Conservation (phyloP, 2,329 filamentous ascomycete genomes). For the Chaetomium olivaceum region DNA sequence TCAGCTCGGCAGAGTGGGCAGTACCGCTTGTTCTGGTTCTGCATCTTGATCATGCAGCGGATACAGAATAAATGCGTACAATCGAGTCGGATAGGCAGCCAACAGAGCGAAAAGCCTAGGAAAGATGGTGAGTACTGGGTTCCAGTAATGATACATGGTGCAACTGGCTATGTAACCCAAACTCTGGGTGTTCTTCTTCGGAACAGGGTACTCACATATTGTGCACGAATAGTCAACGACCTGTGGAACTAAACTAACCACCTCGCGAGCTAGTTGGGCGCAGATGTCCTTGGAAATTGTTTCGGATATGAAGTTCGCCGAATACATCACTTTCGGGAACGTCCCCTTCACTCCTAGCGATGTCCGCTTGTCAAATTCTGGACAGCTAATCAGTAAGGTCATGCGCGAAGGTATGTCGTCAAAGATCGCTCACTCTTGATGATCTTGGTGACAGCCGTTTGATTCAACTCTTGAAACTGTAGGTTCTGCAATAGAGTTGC, state of each 20-base stretch:
- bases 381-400: neutral
- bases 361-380: conserved; percentile 85
- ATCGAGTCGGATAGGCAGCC: conserved; percentile 73
- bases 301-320: conserved; percentile 62
- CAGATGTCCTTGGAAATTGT: conserved; percentile 75
- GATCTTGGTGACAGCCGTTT: conserved; percentile 76
- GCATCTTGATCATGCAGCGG: conserved; percentile 77
- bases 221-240: conserved; percentile 68
- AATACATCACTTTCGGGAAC: conserved; percentile 61
- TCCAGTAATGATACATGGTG: neutral
- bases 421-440: conserved; percentile 68
- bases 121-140: neutral
- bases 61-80: conserved; percentile 84
- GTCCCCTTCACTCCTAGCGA: conserved; percentile 66
- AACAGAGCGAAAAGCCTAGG: conserved; percentile 68
- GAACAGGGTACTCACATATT: conserved; percentile 27
- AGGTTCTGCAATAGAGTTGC: conserved; percentile 74
- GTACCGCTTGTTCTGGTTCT: conserved; percentile 64
- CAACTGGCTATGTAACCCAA: neutral
- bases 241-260: conserved; percentile 74
- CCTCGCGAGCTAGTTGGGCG: conserved; percentile 69
- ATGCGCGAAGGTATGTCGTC: no score
- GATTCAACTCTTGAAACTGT: conserved; percentile 83
- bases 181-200: neutral
- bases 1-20: conserved; percentile 77